Conservation (phyloP, 1,284 basidiomycete genomes). For the Xerocomus subilludens region DNA sequence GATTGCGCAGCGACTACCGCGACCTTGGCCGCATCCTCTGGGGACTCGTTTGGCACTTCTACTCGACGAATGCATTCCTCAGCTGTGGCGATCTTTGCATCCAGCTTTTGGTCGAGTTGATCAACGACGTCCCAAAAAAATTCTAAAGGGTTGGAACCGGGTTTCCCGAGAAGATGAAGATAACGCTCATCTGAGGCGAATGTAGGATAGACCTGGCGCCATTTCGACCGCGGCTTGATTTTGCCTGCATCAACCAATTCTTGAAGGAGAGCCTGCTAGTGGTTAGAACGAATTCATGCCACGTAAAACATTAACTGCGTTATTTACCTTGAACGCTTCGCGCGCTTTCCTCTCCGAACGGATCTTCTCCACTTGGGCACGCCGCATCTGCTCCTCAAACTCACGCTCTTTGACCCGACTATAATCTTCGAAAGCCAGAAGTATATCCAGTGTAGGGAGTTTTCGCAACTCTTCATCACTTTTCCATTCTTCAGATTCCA, state of each 20-base stretch:
- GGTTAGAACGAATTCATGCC: slow-evolving; percentile 15
- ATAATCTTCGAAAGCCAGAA: slow-evolving; percentile 93
- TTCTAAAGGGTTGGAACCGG: slow-evolving; percentile 94
- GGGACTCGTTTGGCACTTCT: slow-evolving; percentile 54
- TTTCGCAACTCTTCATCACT: slow-evolving; percentile 78
- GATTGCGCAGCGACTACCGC: slow-evolving; percentile 64
- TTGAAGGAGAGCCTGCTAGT: slow-evolving; percentile 73
- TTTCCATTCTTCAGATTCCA: slow-evolving; percentile 82
- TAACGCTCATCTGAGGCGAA: slow-evolving; percentile 88
- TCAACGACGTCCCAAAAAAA: slow-evolving; percentile 97
- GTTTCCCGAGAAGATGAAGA: slow-evolving; percentile 85
- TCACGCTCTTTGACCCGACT: slow-evolving; percentile 88
- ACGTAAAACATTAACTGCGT: not conserved
- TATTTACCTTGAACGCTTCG: slow-evolving; percentile 82
- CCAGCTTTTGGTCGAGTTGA: slow-evolving; percentile 84
- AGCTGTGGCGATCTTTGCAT: slow-evolving; percentile 74
- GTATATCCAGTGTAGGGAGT: slow-evolving; percentile 88
- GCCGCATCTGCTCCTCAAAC: slow-evolving; percentile 84
- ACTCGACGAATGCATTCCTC: slow-evolving; percentile 68
- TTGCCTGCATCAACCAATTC: slow-evolving; percentile 74
- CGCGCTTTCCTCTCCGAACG: slow-evolving; percentile 87
- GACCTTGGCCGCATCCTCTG: slow-evolving; percentile 52
- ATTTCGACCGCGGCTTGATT: slow-evolving; percentile 86
- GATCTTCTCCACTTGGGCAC: slow-evolving; percentile 83
- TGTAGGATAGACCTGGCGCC: slow-evolving; percentile 87